A percentile compares a stretch with the other conserved stretches of the same genome.
Evolutionary conservation across 2,329 filamentous ascomycete species (phyloP).

Genomic region (Dryadomyces sulphureus): DNA sequence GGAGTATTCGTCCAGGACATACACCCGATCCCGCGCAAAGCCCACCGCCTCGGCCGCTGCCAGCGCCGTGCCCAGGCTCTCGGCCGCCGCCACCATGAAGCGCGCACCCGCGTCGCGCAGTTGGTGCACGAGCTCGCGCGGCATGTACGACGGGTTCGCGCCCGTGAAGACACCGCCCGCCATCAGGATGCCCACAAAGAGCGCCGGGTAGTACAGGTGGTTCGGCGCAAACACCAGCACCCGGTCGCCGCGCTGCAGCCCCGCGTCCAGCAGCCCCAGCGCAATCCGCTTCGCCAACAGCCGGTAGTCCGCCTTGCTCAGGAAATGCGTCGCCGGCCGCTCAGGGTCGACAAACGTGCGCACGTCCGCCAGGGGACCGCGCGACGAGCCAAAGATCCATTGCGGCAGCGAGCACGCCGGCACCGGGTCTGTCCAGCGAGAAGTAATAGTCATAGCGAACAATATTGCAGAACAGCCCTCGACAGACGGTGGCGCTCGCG

Average conservation of each 20-base stretch:
- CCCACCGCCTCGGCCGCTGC: conserved; percentile 48
- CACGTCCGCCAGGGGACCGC: conserved; percentile 25
- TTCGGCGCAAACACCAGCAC: conserved; percentile 63
- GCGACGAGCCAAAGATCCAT: conserved; percentile 39
- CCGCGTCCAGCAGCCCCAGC: conserved; percentile 47
- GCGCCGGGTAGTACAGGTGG: conserved; percentile 54
- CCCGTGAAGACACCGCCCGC: conserved; percentile 67
- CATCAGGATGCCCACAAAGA: conserved; percentile 62
- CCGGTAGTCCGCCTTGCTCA: conserved; percentile 51
- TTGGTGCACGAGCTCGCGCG: conserved; percentile 61
- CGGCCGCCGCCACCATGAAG: conserved; percentile 50
- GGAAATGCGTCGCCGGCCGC: conserved; percentile 48
- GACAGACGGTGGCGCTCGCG: too few relatives aligned
- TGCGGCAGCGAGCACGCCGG: conserved; percentile 35
- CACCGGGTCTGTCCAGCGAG: conserved; percentile 28
- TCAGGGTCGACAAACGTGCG: conserved; percentile 48
- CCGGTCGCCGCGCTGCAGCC: conserved; percentile 52
- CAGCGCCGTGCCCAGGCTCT: conserved; percentile 44
- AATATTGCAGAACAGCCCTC: too few relatives aligned
- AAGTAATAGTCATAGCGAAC: conserved; percentile 28
- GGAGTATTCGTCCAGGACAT: conserved; percentile 43
- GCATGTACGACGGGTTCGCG: conserved; percentile 31
- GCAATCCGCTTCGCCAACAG: conserved; percentile 60
- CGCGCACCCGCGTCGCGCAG: conserved; percentile 54
- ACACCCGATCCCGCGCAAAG: conserved; percentile 40